Evolutionary conservation across 495 filamentous ascomycete species (phyloP), one percentile per base, ranked within the genome.

Genomic region (Daldinia caldariorum): DNA sequence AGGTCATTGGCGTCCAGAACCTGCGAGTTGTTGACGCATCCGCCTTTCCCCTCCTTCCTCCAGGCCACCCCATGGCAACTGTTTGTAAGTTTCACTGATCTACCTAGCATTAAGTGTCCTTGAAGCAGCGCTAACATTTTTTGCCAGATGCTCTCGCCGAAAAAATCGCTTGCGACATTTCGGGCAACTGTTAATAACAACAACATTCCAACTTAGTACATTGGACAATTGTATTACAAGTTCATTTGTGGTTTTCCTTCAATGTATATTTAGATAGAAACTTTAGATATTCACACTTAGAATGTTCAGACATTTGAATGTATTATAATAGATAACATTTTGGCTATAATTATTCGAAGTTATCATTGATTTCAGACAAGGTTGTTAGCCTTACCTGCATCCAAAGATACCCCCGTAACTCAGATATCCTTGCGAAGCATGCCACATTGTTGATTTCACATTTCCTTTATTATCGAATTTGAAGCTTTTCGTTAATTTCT

Each of bases 21-120:
- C 67, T 90, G 64, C 79, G 88, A 12, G 80, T 89, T 13, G 86
- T 90, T 3, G 89, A 91, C 77, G 85, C 85, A 2, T 83, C 81
- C 41, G 74, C 83, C 20, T 87, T 90, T 63, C 84, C 88, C 0
- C 74, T 90, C 16, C 68, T 88, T 29, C 80, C 81, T 0, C 87
- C 88, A 0, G 87, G 86, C 0, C 86, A 89, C 74, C 88, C 86
- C 10, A 61, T 66, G 65, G 43, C 82, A 1, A 82, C 80, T 7
- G 78, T 86, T 58, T 89, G 74, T 72, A 54, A 69, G 67, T 69
- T 45, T 6, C 35, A 51, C 31, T 8, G 1, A 34, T 37, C 32
- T 22, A 26, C 7, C 43, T 20, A 47, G 0, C 16, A 22, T 1
- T 18, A 47, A 22, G 0, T 22, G 8, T 20, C 20, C 2, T 22